These are phyloP conservation scores for Spiraea crenata DNA, from an alignment of 331 rosid species.

Conservation along the genomic window DNA sequence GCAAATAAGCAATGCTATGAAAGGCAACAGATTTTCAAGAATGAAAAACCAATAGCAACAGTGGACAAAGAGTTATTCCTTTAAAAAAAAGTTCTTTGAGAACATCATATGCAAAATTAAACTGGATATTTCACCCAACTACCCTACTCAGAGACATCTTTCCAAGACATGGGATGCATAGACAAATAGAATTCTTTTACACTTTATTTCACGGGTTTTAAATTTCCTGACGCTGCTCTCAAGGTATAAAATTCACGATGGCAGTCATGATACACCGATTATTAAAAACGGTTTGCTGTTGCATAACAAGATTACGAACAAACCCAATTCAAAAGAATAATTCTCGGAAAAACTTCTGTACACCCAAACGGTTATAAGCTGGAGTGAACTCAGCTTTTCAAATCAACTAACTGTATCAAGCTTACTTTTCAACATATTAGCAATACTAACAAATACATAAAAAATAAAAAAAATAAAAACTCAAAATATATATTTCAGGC, in stretches of 20 bases:
- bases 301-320: neutral
- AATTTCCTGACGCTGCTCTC: too few relatives aligned
- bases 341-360: neutral
- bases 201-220: neutral
- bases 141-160: neutral
- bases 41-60: neutral
- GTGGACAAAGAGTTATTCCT: neutral
- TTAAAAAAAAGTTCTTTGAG: conserved; percentile 4
- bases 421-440: neutral
- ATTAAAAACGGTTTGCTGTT: conserved; percentile 2
- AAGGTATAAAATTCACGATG: neutral
- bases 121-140: neutral
- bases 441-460: neutral
- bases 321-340: neutral
- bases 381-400: neutral
- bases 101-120: neutral
- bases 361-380: neutral
- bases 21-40: neutral
- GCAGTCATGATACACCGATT: neutral
- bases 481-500: neutral
- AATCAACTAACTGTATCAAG: neutral
- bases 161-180: conserved; percentile 1
- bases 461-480: neutral
- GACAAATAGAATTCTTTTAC: neutral
- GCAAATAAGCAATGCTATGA: neutral